Evolutionary conservation across 306 rosid genomes (phyloP), one percentile per base, ranked within the genome.

Genomic region (Fragaria iinumae): DNA sequence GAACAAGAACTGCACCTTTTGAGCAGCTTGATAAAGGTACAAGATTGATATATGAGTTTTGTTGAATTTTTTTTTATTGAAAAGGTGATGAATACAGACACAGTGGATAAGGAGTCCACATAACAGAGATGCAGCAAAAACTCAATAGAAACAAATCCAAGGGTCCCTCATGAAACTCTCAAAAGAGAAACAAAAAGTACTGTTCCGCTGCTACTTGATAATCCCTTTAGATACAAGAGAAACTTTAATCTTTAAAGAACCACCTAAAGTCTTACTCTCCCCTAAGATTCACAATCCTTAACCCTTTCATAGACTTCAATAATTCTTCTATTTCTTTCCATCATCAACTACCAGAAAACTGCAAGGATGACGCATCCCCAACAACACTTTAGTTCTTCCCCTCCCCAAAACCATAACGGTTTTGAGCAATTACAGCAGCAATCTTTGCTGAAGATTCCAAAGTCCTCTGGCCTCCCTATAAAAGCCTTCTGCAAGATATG

Each of bases 1-100:
- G 98, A 81, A 92, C 88, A 70, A 84, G 98, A 81, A 92, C 88
- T 80, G 91, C 96, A 82, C 87, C 92, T 12, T 81, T 82, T 47
- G 93, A 80, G 82, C 96, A 94, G 74, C 90, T 94, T 18, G 77
- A 83, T 82, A 81, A 83, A 88, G 98, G 98, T 94, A 89, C 45
- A 76, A 64, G 49, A 60, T 80, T 72, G 29, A 38, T 56, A 8
- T 44, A 68, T 44, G 1, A 20, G 2, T 53, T 6, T 2, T 6
- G 21, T 52, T 17, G 3, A 18, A 18, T 18, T 4, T 16, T 2
- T 1, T 52, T 18, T 18, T 52, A 6, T 20, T 20, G 10, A 53
- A 20, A 18, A 20, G 59, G 3, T 5, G 23, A 53, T 20, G 25
- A 50, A 53, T 53, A 20, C 57, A 52, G 57, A 52, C 3, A n/a